Evolutionary conservation across 192 early-diverging fungal species (phyloP), one percentile per base, ranked within the genome.

Genomic region (Umbelopsis isabellina): DNA sequence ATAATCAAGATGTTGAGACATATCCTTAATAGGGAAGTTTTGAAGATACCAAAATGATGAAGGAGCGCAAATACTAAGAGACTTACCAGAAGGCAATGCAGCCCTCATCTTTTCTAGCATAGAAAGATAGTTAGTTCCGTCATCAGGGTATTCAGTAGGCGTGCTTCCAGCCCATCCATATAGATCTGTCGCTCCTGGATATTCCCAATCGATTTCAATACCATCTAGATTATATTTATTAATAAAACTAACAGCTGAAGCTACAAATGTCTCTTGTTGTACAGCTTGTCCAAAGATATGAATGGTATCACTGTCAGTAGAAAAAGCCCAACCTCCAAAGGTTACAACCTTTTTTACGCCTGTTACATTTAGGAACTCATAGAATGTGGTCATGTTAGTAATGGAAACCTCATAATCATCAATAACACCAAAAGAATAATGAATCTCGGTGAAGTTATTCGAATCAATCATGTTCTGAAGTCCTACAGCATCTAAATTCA

Each of bases 1-100:
- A 48, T 73, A 73, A 45, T 73, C 72, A 12, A 73, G 45, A 25
- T 68, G 22, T 2, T 46, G 18, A 33, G 66, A 47, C 30, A 73
- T 73, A 2, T 73, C 30, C 41, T 30, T 53, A 18, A 75, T 75
- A n/a, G 69, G 69, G 22, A 76, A 76, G 10, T 18, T 33, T 50
- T 72, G 71, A 25, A 76, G 70, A 67, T 76, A 76, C 75, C 75
- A 76, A 27, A 68, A 76, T 5, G 75, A 76, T 46, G 75, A 70
- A 67, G 75, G 75, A 22, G 75, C 75, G 25, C 70, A 70, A 41
- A 76, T 76, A 15, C 66, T 68, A 25, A 76, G 12, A 25, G 33
- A 67, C 37, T 76, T 76, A 3, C 61, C 65, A 11, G 3, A 2
- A 58, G 75, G 75, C 10, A 76, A 25, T 5, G 18, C 30, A n/a